A percentile compares a stretch with the other conserved stretches of the same genome.
Conservation (phyloP, 768 basidiomycete species). For the Exidia glandulosa region DNA sequence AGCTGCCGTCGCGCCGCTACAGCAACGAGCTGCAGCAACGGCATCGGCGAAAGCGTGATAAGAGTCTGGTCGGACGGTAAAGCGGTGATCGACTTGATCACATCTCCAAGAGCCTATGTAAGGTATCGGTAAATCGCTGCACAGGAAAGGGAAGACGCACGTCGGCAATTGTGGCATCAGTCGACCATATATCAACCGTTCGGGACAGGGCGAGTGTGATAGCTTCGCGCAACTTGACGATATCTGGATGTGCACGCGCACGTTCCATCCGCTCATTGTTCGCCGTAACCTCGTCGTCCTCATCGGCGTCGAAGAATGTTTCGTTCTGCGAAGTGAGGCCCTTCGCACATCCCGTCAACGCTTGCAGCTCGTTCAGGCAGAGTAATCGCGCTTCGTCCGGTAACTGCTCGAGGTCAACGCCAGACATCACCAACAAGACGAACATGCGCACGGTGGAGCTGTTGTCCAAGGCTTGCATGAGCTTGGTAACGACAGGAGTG, state of each 20-base stretch:
- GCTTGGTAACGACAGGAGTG: constrained; percentile 57
- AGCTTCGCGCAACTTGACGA: constrained; percentile 51
- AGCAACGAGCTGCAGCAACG: constrained; percentile 71
- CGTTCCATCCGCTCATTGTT: constrained; percentile 45
- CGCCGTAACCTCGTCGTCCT: constrained; percentile 35
- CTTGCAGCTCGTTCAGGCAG: constrained; percentile 65
- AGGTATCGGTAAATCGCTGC: background rate
- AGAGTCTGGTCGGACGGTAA: constrained; percentile 68
- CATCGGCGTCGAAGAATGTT: constrained; percentile 48
- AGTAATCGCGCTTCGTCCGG: constrained; percentile 61
- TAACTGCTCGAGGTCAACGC: constrained; percentile 30
- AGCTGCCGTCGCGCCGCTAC: constrained; percentile 58
- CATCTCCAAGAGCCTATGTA: constrained; percentile 60
- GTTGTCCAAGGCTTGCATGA: constrained; percentile 50
- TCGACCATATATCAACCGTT: constrained; percentile 65
- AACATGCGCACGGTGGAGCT: constrained; percentile 20
- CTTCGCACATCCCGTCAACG: constrained; percentile 74
- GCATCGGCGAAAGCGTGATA: constrained; percentile 69
- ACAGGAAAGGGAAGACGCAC: constrained; percentile 34
- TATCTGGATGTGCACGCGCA: constrained; percentile 53
- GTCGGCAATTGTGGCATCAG: constrained; percentile 64
- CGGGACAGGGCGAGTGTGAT: constrained; percentile 50
- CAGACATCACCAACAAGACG: background rate
- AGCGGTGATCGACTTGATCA: constrained; percentile 78
- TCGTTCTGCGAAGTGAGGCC: constrained; percentile 76